These are phyloP conservation scores for Candida frijolesensis DNA, from an alignment of 1,139 yeast genomes.

Conservation along the genomic window DNA sequence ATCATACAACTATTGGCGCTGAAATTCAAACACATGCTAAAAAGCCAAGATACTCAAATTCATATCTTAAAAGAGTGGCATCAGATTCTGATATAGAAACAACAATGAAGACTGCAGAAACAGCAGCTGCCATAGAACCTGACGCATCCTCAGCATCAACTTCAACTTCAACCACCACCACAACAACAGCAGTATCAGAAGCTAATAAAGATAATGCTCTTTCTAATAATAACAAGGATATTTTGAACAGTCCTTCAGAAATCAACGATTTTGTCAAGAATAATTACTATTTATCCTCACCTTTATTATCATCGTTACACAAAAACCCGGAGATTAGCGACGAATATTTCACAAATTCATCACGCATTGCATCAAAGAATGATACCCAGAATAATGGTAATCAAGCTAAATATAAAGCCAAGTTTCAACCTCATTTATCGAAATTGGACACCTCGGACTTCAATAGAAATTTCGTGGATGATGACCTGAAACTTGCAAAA, in stretches of 20 bases:
- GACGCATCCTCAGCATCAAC: neutral
- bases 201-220: neutral
- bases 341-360: conserved; percentile 6
- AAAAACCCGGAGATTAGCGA: conserved; percentile 9
- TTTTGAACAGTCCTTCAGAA: conserved; percentile 8
- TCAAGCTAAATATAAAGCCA: conserved; percentile 12
- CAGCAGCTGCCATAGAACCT: neutral
- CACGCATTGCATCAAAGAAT: conserved; percentile 1
- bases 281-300: conserved; percentile 42
- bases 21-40: conserved; percentile 22
- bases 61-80: conserved; percentile 38
- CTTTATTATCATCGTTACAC: conserved; percentile 32
- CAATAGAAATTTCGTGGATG: conserved; percentile 10
- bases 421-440: conserved; percentile 13
- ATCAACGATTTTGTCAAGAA: conserved; percentile 35
- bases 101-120: conserved; percentile 5
- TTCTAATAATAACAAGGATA: conserved; percentile 13
- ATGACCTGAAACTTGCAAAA: neutral
- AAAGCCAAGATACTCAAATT: conserved; percentile 44
- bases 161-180: neutral
- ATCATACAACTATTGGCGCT: conserved; percentile 4
- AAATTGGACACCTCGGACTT: conserved; percentile 10
- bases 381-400: neutral
- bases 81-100: conserved; percentile 32
- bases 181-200: neutral